Conservation (phyloP, 2,329 filamentous ascomycete species). For the Ophiosphaerella herpotricha region DNA sequence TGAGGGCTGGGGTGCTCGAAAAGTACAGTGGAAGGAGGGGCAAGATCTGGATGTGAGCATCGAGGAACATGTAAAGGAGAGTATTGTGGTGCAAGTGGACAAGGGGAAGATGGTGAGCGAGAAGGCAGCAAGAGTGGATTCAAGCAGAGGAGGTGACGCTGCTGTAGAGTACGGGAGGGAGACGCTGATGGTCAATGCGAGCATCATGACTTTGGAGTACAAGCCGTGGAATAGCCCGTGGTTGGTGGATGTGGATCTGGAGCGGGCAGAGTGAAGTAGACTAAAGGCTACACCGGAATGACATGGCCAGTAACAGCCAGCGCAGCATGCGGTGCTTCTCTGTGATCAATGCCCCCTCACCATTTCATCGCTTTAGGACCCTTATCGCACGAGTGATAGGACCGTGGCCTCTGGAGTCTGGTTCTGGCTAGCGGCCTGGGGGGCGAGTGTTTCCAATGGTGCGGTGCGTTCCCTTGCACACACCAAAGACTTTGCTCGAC, state of each 20-base stretch:
- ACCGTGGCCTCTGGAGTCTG: no score
- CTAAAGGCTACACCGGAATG: no score
- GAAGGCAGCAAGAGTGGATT: constrained; percentile 37
- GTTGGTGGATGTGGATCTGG: constrained; percentile 59
- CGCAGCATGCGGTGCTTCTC: no score
- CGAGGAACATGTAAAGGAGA: constrained; percentile 23
- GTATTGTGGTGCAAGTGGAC: constrained; percentile 22
- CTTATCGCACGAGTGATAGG: no score
- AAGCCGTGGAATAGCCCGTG: constrained; percentile 58
- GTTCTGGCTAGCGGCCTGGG: no score
- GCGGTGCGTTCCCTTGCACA: not conserved
- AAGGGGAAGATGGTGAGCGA: constrained; percentile 21
- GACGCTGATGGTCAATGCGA: constrained; percentile 63
- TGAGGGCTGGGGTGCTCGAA: constrained; percentile 51
- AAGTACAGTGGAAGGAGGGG: constrained; percentile 45
- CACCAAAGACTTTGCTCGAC: not conserved
- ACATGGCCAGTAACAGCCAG: no score
- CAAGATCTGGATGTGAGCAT: constrained; percentile 20
- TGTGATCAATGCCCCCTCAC: no score
- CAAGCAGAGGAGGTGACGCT: constrained; percentile 28
- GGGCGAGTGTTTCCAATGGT: not conserved
- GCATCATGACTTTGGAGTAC: constrained; percentile 59
- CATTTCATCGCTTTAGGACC: no score
- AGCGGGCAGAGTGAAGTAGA: constrained; percentile 13
- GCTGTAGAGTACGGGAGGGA: constrained; percentile 53